Percentiles rank a stretch among this genome's conserved stretches.
These are phyloP conservation scores for Acarospora socialis DNA, from an alignment of 2,329 filamentous ascomycete species.

Conservation along the genomic window DNA sequence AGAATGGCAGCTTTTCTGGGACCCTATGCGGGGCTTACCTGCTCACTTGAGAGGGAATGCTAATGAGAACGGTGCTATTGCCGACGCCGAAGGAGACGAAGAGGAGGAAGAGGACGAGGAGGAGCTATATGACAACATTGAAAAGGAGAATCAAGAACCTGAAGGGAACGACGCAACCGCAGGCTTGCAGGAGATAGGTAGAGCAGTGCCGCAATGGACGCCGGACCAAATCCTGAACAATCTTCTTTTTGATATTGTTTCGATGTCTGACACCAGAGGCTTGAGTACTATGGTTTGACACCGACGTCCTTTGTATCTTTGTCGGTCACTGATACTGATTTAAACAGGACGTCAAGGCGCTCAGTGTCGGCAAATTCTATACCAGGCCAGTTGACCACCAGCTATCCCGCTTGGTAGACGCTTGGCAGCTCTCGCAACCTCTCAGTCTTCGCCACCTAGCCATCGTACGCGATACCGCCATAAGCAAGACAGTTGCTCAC, in stretches of 20 bases:
- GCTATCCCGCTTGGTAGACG: constrained; percentile 37
- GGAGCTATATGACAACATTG: constrained; percentile 14
- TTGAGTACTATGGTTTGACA: constrained; percentile 30
- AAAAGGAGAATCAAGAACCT: constrained; percentile 17
- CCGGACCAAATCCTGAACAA: constrained; percentile 39
- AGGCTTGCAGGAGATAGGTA: constrained; percentile 19
- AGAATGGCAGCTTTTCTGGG: constrained; percentile 28
- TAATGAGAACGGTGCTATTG: constrained; percentile 18
- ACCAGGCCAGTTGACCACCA: constrained; percentile 40
- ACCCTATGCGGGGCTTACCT: constrained; percentile 20
- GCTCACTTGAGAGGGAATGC: constrained; percentile 12
- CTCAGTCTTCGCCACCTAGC: constrained; percentile 41
- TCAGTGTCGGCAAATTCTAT: constrained; percentile 37
- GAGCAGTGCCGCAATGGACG: constrained; percentile 38
- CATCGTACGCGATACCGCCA: constrained; percentile 39
- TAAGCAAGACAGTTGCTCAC: constrained; percentile 32
- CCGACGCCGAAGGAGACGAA: constrained; percentile 20
- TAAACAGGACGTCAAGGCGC: constrained; percentile 26
- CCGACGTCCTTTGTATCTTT: no score
- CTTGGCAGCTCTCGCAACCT: constrained; percentile 45
- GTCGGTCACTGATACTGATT: constrained; percentile 3
- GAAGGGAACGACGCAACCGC: constrained; percentile 3
- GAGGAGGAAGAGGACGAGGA: constrained; percentile 16
- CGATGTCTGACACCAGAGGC: constrained; percentile 33
- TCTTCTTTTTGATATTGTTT: constrained; percentile 35